Evolutionary conservation across 2,329 filamentous ascomycete genomes (phyloP).

Genomic region (Phialocephala subalpina): DNA sequence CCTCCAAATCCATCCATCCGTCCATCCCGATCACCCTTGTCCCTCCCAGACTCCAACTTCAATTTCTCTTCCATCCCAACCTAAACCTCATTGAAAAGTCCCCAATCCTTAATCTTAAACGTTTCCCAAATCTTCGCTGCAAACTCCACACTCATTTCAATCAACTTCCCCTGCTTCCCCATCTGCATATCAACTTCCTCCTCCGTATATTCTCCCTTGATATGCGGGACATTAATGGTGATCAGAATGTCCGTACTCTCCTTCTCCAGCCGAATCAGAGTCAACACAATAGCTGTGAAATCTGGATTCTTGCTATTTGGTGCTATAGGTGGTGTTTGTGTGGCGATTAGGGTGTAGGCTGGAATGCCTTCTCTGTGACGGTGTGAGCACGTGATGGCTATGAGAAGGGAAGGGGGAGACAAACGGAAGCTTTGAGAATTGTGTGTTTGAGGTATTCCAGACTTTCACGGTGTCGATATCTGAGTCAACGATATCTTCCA

Average conservation of each 20-base stretch:
- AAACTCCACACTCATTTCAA: slow-evolving; percentile 74
- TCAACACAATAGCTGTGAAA: slow-evolving; percentile 79
- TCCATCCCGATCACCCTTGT: neutral
- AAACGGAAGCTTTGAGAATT: slow-evolving; percentile 60
- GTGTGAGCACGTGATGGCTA: slow-evolving; percentile 31
- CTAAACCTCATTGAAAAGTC: slow-evolving; percentile 59
- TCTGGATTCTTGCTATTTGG: slow-evolving; percentile 49
- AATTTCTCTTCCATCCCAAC: neutral
- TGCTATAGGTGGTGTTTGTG: slow-evolving; percentile 56
- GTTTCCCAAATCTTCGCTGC: slow-evolving; percentile 73
- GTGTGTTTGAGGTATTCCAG: slow-evolving; percentile 69
- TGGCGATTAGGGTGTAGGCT: slow-evolving; percentile 75
- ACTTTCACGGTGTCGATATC: slow-evolving; percentile 71
- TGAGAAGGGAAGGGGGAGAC: slow-evolving; percentile 17
- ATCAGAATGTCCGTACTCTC: slow-evolving; percentile 84
- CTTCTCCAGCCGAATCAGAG: slow-evolving; percentile 78
- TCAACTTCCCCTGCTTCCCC: slow-evolving; percentile 71
- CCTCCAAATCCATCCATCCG: neutral
- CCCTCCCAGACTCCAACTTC: neutral
- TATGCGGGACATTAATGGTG: slow-evolving; percentile 88
- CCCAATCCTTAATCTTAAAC: slow-evolving; percentile 84
- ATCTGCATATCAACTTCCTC: slow-evolving; percentile 74
- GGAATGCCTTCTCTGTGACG: slow-evolving; percentile 57
- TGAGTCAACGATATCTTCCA: slow-evolving; percentile 73
- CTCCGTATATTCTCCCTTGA: slow-evolving; percentile 75